Base-by-base conservation (phyloP, 2,329 filamentous ascomycete genomes). In the Colletotrichum orchidophilum region DNA sequence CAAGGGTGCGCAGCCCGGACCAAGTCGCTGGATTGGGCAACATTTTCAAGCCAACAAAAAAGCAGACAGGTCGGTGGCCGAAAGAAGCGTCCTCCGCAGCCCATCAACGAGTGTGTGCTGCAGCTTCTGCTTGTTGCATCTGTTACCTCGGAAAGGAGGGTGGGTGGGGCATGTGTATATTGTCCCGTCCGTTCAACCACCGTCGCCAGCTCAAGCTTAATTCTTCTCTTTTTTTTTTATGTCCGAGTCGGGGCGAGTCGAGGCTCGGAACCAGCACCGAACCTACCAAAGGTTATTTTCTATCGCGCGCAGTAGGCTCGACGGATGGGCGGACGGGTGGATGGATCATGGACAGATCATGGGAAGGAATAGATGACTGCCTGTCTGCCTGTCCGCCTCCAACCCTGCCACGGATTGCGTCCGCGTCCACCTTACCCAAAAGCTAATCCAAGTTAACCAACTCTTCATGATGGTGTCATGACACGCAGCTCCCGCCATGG, bases 11-110 rank as follows among this genome's bases (percentile, higher is more conserved):
- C 39, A 18, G 55, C 67, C 53, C 53, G 39, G 39, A 26, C 27
- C 49, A 61, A 46, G 12, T 39, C 8, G 18, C 63, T 31, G 49
- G 31, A 39, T 70, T 67, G 11, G 67, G 63, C n/a, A 55, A 42
- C 15, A 18, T 39, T 57, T 53, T 35, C 31, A 33, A 33, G 31
- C 18, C 33, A 9, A 18, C 3, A 5, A 42, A 21, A 11, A 57
- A n/a, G 29, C 5, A 13, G 26, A 27, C 18, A 29, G 29, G 24
- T 70, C 67, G 57, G 63, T 50, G 67, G 57, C 67, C 67, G 67
- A 70, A 26, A 52, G 26, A 9, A 57, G 67, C 63, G 67, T 35
- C 67, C 35, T 11, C 50, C 63, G 67, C 50, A n/a, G 15, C n/a
- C 15, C 4, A 27, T n/a, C 15, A 12, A 63, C 21, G 13, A 12